Conservation (phyloP, 768 basidiomycete genomes). For the Amanita jacksonii region DNA sequence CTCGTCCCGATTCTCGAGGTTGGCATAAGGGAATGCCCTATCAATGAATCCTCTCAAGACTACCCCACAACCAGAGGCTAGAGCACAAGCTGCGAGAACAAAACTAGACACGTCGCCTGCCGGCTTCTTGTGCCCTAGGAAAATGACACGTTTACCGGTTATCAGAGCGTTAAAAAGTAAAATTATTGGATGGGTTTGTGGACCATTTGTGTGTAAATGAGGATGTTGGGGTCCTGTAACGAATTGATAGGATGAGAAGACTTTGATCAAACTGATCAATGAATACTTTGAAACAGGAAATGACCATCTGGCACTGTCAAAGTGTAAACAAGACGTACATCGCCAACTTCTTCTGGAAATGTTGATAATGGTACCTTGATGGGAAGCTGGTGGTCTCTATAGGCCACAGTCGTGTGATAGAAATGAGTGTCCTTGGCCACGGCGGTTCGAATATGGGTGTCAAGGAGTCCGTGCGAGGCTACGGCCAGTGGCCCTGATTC, state of each 20-base stretch:
- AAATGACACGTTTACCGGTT: constrained; percentile 93
- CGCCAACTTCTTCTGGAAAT: constrained; percentile 93
- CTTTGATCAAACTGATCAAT: constrained; percentile 80
- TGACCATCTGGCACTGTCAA: constrained; percentile 1
- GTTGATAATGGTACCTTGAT: constrained; percentile 86
- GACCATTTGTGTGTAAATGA: constrained; percentile 88
- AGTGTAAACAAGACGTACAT: constrained; percentile 42
- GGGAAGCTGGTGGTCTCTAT: constrained; percentile 76
- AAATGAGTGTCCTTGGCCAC: constrained; percentile 87
- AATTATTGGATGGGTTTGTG: constrained; percentile 87
- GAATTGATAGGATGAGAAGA: constrained; percentile 51
- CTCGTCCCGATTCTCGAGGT: constrained; percentile 79
- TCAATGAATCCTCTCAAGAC: constrained; percentile 81
- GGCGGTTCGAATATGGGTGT: constrained; percentile 37
- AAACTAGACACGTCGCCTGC: constrained; percentile 87
- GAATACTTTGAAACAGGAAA: constrained; percentile 61
- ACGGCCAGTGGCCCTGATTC: constrained; percentile 28
- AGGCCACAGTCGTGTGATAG: constrained; percentile 77
- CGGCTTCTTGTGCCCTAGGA: constrained; percentile 83
- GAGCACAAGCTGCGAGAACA: constrained; percentile 89
- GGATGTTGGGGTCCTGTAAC: constrained; percentile 76
- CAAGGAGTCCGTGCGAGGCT: constrained; percentile 33
- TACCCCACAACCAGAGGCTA: constrained; percentile 85
- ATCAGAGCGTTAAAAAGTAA: constrained; percentile 93
- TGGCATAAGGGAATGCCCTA: constrained; percentile 92